These are phyloP conservation scores for Entamoeba dispar DNA, from an alignment of 208 protist genomes.

Conservation along the genomic window DNA sequence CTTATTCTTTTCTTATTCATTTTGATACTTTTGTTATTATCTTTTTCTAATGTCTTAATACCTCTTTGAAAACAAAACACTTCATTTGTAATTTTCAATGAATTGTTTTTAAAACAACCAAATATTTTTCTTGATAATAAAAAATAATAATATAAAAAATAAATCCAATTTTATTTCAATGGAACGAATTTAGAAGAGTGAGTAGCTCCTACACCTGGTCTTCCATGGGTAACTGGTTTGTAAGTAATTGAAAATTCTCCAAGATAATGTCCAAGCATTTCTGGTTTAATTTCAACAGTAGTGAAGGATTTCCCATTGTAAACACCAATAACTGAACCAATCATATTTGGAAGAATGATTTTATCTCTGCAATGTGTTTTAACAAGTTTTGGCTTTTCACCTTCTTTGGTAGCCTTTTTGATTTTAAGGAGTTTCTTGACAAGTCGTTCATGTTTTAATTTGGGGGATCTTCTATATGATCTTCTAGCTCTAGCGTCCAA, in stretches of 20 bases:
- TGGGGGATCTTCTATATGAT: constrained; percentile 65
- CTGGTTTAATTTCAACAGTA: constrained; percentile 83
- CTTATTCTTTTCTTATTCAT: too few species aligned
- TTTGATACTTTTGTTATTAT: too few species aligned
- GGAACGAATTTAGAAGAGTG: constrained; percentile 59
- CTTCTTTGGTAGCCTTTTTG: constrained; percentile 59
- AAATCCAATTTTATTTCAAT: constrained; percentile 17
- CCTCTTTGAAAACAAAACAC: too few species aligned
- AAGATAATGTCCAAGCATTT: constrained; percentile 99
- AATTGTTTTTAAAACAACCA: too few species aligned
- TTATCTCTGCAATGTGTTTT: constrained; percentile 98
- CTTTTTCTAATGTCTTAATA: too few species aligned
- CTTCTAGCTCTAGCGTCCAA: constrained; percentile 58
- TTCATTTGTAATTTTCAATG: too few species aligned
- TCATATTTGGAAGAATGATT: constrained; percentile 97
- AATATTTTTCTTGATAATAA: too few species aligned
- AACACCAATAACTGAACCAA: constrained; percentile 86
- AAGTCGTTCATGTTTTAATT: constrained; percentile 63
- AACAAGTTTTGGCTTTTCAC: constrained; percentile 83
- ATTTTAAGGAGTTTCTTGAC: constrained; percentile 66
- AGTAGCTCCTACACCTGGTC: constrained; percentile 90
- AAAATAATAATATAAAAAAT: too few species aligned
- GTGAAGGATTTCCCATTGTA: constrained; percentile 98
- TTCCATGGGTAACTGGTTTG: constrained; percentile 90
- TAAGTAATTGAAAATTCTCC: constrained; percentile 96